A percentile compares a stretch with the other conserved stretches of the same genome.
Evolutionary conservation across 148 eudicot species (phyloP).

Genomic region (Rhododendron griersonianum): DNA sequence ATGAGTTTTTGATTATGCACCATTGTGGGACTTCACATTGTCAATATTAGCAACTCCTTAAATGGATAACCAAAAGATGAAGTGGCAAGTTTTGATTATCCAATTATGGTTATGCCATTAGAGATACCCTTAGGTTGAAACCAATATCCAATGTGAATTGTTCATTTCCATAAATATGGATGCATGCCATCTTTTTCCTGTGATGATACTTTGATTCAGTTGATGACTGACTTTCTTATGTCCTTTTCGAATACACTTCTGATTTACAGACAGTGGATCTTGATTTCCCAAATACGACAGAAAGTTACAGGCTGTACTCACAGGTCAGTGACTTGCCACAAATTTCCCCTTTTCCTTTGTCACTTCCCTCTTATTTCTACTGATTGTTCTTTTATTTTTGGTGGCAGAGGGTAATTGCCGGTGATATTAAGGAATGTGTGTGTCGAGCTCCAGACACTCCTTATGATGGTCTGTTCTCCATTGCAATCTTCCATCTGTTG

Average conservation of each 20-base stretch:
- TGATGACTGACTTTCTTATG: not conserved
- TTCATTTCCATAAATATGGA: not conserved
- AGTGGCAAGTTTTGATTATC: too few species aligned
- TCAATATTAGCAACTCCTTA: too few species aligned
- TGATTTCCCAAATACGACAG: slow-evolving; percentile 86
- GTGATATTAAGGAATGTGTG: slow-evolving; percentile 95
- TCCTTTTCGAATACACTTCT: not conserved
- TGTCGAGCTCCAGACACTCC: slow-evolving; percentile 98
- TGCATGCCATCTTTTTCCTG: not conserved
- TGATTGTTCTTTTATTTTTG: slow-evolving; percentile 8
- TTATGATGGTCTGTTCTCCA: slow-evolving; percentile 72
- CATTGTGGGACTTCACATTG: too few species aligned
- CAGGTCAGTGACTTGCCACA: slow-evolving; percentile 47
- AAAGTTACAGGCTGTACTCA: slow-evolving; percentile 81
- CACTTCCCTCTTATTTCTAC: not conserved
- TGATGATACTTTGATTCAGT: not conserved
- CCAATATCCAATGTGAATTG: not conserved
- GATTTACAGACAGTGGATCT: slow-evolving; percentile 65
- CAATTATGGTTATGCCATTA: too few species aligned
- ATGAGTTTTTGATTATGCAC: too few species aligned
- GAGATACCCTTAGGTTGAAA: not conserved
- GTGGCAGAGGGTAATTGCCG: slow-evolving; percentile 75
- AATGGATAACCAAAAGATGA: too few species aligned
- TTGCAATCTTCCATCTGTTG: not conserved
- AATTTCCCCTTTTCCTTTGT: not conserved